These are phyloP conservation scores for Syncephalastrum contaminatum DNA, from an alignment of 371 early-diverging fungal genomes.

Conservation along the genomic window DNA sequence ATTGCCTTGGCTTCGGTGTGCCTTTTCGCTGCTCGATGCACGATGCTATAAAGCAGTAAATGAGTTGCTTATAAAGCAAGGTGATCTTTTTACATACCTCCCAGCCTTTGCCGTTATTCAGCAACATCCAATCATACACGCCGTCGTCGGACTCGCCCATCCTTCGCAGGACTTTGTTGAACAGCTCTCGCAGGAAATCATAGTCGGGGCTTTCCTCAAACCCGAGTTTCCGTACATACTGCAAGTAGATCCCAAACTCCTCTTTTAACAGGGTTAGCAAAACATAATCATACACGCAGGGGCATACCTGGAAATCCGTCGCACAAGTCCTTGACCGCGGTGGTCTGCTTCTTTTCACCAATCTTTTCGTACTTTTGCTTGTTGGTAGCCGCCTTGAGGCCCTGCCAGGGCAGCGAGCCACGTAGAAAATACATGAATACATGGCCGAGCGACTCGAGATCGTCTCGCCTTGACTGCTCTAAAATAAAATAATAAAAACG, in stretches of 20 bases:
- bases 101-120: constrained; percentile 68
- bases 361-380: constrained; percentile 95
- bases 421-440: constrained; percentile 94
- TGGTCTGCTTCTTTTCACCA: constrained; percentile 86
- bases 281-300: constrained; percentile 2
- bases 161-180: constrained; percentile 78
- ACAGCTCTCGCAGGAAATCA: constrained; percentile 79
- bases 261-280: constrained; percentile 33
- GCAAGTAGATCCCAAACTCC: constrained; percentile 90
- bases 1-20: constrained; percentile 5
- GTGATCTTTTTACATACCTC: constrained; percentile 31
- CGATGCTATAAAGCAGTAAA: constrained; percentile 2
- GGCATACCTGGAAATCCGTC: constrained; percentile 70
- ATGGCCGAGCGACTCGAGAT: constrained; percentile 93
- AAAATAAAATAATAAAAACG: neutral
- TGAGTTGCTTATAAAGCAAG: neutral
- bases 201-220: constrained; percentile 98
- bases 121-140: constrained; percentile 91
- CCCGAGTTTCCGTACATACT: constrained; percentile 87
- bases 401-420: constrained; percentile 96
- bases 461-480: constrained; percentile 96
- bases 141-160: constrained; percentile 81
- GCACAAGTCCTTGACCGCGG: constrained; percentile 78
- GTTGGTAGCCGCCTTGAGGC: constrained; percentile 89
- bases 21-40: constrained; percentile 1